Conservation (phyloP, 768 basidiomycete species). For the Rubroboletus satanas region DNA sequence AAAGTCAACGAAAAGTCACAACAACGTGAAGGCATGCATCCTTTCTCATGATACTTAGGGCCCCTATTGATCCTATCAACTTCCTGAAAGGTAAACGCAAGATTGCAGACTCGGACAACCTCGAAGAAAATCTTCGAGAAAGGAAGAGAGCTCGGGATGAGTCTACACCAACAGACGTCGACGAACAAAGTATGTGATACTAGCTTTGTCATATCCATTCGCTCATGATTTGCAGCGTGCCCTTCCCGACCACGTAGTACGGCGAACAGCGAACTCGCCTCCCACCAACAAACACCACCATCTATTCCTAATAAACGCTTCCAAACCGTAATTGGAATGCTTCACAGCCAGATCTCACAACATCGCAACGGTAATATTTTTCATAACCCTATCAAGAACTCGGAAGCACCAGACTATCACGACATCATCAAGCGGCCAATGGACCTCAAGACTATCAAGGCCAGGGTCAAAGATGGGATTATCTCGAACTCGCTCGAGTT, state of each 20-base stretch:
- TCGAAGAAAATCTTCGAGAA: slow-evolving; percentile 24
- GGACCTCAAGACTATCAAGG: slow-evolving; percentile 91
- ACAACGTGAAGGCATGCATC: slow-evolving; percentile 22
- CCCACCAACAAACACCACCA: slow-evolving; percentile 18
- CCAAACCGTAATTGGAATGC: slow-evolving; percentile 75
- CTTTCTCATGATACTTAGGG: no score
- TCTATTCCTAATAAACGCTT: slow-evolving; percentile 59
- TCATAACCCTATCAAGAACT: slow-evolving; percentile 82
- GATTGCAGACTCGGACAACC: slow-evolving; percentile 18
- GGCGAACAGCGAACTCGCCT: slow-evolving; percentile 13
- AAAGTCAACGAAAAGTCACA: slow-evolving; percentile 1
- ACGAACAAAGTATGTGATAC: slow-evolving; percentile 42
- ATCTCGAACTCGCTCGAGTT: slow-evolving; percentile 83
- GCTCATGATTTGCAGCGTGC: slow-evolving; percentile 9
- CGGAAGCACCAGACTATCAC: slow-evolving; percentile 88
- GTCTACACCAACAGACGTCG: slow-evolving; percentile 20
- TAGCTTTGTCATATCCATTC: background rate
- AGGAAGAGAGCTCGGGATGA: slow-evolving; percentile 29
- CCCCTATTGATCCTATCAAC: background rate
- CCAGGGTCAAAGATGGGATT: slow-evolving; percentile 75
- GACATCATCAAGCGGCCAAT: slow-evolving; percentile 93
- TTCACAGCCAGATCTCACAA: slow-evolving; percentile 78
- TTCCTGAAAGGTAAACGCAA: slow-evolving; percentile 26
- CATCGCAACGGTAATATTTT: slow-evolving; percentile 90
- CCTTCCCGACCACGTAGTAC: slow-evolving; percentile 20